Evolutionary conservation across 1,139 yeast genomes (phyloP), one percentile per base, ranked within the genome.

Genomic region (Sugiyamaella japonica): DNA sequence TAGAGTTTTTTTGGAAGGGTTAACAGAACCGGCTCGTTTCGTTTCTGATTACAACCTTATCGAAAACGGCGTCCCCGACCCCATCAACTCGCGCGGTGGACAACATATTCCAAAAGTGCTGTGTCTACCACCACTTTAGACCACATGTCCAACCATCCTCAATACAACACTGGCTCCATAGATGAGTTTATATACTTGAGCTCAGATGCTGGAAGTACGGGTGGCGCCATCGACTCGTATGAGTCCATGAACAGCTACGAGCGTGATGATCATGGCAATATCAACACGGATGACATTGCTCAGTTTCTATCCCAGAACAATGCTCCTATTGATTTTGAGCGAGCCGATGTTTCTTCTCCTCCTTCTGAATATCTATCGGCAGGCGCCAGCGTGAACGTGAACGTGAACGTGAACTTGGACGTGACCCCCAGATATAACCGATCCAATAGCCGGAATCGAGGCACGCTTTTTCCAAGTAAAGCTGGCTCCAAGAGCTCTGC

Each of bases 401-500:
- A n/a, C n/a, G n/a, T n/a, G n/a, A n/a, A n/a, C n/a, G n/a, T n/a
- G n/a, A n/a, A n/a, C n/a, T n/a, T n/a, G n/a, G n/a, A n/a, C n/a
- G n/a, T n/a, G n/a, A n/a, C n/a, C n/a, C n/a, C 17, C 16, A 15
- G 23, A n/a, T 34, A 34, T 16, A 45, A 42, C 20, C 9, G 49
- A 16, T 36, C 49, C 23, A 45, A 45, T 16, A 45, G 49, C 15
- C 49, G 49, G 7, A 45, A 37, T 20, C 20, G 41, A 45, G 39
- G 16, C 7, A 15, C 49, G 1, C 36, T 45, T 12, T 45, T 45
- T n/a, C 49, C 49, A 8, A 12, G 20, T 8, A 45, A 36, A 15
- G 17, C 17, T 17, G 20, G 40, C 15, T 25, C 40, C 16, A 45
- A 25, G 25, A 36, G 2, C 16, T 20, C 32, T 3, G 25, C 40